Percentiles rank a stretch among this genome's conserved stretches.
phyloP scores from a whole-genome alignment of 1,284 basidiomycete genomes.

The Cutaneotrichosporon cyanovorans region DNA sequence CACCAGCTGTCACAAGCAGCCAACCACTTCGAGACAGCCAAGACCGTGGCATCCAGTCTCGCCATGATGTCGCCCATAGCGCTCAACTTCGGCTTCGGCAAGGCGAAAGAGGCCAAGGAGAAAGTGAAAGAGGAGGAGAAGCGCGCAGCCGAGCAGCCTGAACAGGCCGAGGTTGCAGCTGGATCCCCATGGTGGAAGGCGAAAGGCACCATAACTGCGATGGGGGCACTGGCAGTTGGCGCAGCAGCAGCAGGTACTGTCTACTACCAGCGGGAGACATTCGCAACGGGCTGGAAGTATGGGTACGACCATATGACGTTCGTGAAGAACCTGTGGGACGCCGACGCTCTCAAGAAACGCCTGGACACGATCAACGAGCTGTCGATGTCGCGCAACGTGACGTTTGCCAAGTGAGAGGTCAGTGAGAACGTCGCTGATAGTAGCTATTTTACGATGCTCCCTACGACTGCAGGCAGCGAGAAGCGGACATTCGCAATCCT shows the following conservation, averaged over 20 bases:
- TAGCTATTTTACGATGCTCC: slow-evolving; percentile 71
- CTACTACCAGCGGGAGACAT: slow-evolving; percentile 63
- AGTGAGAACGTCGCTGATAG: slow-evolving; percentile 1
- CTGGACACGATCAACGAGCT: slow-evolving; percentile 58
- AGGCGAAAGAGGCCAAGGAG: slow-evolving; percentile 13
- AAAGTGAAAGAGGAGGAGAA: background rate
- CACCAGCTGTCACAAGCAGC: slow-evolving; percentile 70
- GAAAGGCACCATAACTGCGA: slow-evolving; percentile 20
- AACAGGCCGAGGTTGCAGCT: background rate
- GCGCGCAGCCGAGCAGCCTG: background rate
- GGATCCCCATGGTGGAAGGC: slow-evolving; percentile 12
- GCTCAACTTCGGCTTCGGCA: slow-evolving; percentile 41
- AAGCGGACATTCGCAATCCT: slow-evolving; percentile 68
- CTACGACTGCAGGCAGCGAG: slow-evolving; percentile 51
- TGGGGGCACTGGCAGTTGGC: slow-evolving; percentile 61
- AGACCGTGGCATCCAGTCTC: slow-evolving; percentile 48
- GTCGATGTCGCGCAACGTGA: slow-evolving; percentile 50
- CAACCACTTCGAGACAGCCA: slow-evolving; percentile 62
- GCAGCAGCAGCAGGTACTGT: slow-evolving; percentile 78
- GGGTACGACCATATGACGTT: slow-evolving; percentile 85
- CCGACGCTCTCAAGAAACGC: slow-evolving; percentile 56
- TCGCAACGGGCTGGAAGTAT: slow-evolving; percentile 66
- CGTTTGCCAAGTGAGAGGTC: slow-evolving; percentile 63
- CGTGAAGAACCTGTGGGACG: slow-evolving; percentile 80
- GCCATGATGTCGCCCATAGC: slow-evolving; percentile 55